Evolutionary conservation across 192 early-diverging fungal species (phyloP).

Genomic region (Rhizoclosmatium sp.): DNA sequence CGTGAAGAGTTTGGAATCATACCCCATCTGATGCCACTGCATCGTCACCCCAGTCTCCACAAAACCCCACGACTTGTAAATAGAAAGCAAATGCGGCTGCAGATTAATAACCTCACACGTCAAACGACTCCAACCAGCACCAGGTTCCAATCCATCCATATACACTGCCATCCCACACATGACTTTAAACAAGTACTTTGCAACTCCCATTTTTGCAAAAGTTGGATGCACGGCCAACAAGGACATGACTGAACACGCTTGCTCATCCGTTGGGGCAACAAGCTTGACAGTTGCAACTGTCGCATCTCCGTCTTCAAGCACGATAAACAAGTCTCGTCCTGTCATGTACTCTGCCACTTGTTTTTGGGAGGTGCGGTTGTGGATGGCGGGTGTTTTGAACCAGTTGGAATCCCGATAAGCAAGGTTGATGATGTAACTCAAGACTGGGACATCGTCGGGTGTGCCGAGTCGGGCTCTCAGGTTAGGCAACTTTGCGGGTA

Average conservation of each 20-base stretch:
- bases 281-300: not conserved
- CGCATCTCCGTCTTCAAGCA: not conserved
- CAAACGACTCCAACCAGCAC: not conserved
- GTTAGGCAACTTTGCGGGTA: not conserved
- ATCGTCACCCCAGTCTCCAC: not conserved
- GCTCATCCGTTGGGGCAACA: not conserved
- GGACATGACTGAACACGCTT: constrained; percentile 4
- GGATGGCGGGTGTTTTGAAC: constrained; percentile 10
- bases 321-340: not conserved
- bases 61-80: constrained; percentile 16
- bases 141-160: not conserved
- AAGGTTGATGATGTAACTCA: constrained; percentile 14
- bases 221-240: constrained; percentile 9
- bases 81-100: constrained; percentile 2
- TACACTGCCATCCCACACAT: not conserved
- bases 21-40: too few species aligned
- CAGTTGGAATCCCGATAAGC: not conserved
- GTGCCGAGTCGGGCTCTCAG: constrained; percentile 10
- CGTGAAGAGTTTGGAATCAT: too few species aligned
- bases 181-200: constrained; percentile 22
- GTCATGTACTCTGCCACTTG: not conserved
- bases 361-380: not conserved
- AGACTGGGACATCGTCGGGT: not conserved
- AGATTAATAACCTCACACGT: not conserved
- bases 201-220: not conserved